phyloP scores from a whole-genome alignment of 2,329 filamentous ascomycete genomes.

The Epichloe amarillans region DNA sequence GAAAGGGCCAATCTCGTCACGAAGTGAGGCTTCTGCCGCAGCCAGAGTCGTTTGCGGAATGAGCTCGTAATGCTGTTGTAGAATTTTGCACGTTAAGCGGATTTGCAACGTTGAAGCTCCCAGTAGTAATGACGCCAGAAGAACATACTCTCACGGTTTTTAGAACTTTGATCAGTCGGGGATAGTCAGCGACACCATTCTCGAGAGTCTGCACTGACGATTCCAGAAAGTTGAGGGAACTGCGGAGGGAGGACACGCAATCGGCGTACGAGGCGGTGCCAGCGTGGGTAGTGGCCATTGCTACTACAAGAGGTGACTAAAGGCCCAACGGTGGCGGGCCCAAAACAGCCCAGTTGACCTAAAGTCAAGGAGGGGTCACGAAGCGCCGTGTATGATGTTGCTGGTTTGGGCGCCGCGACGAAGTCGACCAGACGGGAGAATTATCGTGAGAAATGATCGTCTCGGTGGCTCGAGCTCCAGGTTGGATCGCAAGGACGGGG shows the following conservation, averaged over 20 bases:
- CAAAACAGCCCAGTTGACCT: not conserved
- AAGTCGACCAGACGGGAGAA: not conserved
- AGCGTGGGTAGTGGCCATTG: conserved; percentile 12
- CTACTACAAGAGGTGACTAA: not conserved
- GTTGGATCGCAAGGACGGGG: not conserved
- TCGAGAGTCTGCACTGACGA: conserved; percentile 45
- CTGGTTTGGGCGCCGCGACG: not conserved
- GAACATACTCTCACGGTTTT: conserved; percentile 41
- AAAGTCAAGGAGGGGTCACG: not conserved
- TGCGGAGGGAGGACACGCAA: conserved; percentile 46
- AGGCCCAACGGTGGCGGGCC: not conserved
- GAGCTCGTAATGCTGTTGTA: conserved; percentile 76
- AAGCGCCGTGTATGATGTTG: not conserved
- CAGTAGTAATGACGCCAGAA: not conserved
- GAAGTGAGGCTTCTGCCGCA: conserved; percentile 69
- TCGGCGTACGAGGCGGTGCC: conserved; percentile 33
- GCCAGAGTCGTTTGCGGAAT: conserved; percentile 74
- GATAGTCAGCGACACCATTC: conserved; percentile 43
- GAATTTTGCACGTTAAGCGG: not conserved
- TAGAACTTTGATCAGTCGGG: conserved; percentile 39
- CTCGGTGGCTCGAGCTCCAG: not conserved
- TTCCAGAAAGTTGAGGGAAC: conserved; percentile 47
- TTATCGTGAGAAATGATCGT: conserved; percentile 1
- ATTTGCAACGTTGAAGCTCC: not conserved
- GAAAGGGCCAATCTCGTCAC: conserved; percentile 82